Percentiles rank a stretch among this genome's conserved stretches.
Evolutionary conservation across 1,284 basidiomycete genomes (phyloP).

Genomic region (Fomes fomentarius): DNA sequence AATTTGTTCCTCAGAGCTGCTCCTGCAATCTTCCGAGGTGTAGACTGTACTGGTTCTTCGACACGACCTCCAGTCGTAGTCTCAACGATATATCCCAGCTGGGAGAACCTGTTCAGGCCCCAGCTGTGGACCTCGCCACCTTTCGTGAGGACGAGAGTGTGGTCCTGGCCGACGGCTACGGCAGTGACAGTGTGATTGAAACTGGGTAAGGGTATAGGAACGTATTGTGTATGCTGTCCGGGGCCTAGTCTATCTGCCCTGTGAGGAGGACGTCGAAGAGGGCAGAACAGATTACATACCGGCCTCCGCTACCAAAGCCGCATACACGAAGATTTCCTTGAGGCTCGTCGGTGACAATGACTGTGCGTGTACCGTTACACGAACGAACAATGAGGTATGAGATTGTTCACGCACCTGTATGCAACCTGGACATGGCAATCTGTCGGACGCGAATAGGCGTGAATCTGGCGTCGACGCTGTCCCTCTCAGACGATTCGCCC

Average conservation of each 20-base stretch:
- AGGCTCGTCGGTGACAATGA: slow-evolving; percentile 75
- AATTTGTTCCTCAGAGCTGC: slow-evolving; percentile 82
- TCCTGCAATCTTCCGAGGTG: slow-evolving; percentile 78
- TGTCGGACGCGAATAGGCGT: slow-evolving; percentile 64
- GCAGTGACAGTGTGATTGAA: slow-evolving; percentile 50
- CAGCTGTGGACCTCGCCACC: slow-evolving; percentile 88
- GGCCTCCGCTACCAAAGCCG: slow-evolving; percentile 85
- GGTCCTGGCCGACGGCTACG: slow-evolving; percentile 91
- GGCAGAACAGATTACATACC: slow-evolving; percentile 44
- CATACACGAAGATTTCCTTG: slow-evolving; percentile 81
- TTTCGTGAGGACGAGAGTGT: slow-evolving; percentile 85
- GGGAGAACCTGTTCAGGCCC: slow-evolving; percentile 87
- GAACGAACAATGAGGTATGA: no score
- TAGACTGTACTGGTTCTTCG: slow-evolving; percentile 64
- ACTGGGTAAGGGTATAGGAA: slow-evolving; percentile 63
- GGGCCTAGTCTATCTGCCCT: slow-evolving; percentile 62
- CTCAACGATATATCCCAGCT: slow-evolving; percentile 90
- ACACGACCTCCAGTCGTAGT: slow-evolving; percentile 31
- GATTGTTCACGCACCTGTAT: slow-evolving; percentile 68
- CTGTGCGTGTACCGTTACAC: slow-evolving; percentile 33
- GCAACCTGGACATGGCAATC: slow-evolving; percentile 82
- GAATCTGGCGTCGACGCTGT: slow-evolving; percentile 48
- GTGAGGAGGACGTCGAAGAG: not conserved
- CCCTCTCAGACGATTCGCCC: slow-evolving; percentile 19
- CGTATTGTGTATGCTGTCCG: slow-evolving; percentile 81